Evolutionary conservation across 805 yeast species (phyloP), one percentile per base, ranked within the genome.

Genomic region (Kuraishia piskuri): DNA sequence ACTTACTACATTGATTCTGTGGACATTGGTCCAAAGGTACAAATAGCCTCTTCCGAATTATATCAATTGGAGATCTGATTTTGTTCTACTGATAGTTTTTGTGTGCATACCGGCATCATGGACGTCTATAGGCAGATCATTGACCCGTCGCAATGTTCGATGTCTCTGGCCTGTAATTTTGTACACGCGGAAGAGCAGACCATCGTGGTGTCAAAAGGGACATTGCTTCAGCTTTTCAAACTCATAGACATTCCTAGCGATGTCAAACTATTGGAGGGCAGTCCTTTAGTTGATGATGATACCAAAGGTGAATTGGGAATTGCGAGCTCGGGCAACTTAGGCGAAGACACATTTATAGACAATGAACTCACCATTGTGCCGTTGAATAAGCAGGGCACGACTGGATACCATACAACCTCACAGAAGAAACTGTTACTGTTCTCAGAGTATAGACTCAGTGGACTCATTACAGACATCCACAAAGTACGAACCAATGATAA

Each of bases 61-160:
- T n/a, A n/a, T n/a, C n/a, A n/a, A n/a, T n/a, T n/a, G n/a, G n/a
- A n/a, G n/a, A n/a, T n/a, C n/a, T n/a, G n/a, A n/a, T n/a, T n/a
- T n/a, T n/a, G n/a, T n/a, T n/a, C n/a, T n/a, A n/a, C n/a, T n/a
- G n/a, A n/a, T n/a, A n/a, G n/a, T n/a, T n/a, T n/a, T n/a, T n/a
- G n/a, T n/a, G n/a, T n/a, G 22, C 23, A 20, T 12, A 22, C n/a
- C 44, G 17, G 19, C 22, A n/a, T 25, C 50, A 90, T 90, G 97
- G 89, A 89, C 61, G 85, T 86, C 17, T 88, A 86, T 66, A 82
- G 85, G 58, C 90, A 87, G 65, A 75, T 90, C 59, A 75, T 87
- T 50, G 86, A 81, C 59, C 95, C 96, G 2, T 74, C 95, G 1
- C 79, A 83, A 58, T 88, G 88, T 44, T 67, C 84, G n/a, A 80